Base-by-base conservation (phyloP, 2,329 filamentous ascomycete genomes). In the Pestalotiopsis sp. region DNA sequence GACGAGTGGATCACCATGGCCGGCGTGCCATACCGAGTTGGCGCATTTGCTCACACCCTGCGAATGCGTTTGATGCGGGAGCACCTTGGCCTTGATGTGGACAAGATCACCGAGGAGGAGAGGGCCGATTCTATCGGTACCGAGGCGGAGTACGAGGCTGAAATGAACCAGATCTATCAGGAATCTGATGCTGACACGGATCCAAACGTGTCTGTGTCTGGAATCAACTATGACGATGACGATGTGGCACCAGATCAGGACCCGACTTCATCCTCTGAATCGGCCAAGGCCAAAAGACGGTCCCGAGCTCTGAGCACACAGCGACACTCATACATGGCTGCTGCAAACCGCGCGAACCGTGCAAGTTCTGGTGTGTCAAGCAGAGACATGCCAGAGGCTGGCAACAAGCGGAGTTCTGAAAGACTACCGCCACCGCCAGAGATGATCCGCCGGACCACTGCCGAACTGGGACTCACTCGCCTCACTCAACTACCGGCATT, bases 41-140 rank as follows among this genome's bases (percentile, higher is more conserved):
- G 94, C 58, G 90, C 93, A 31, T 99, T 98, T 80, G 93, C 96
- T 5, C 95, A 98, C 78, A 96, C 94, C 0, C 87, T 99, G 66
- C 93, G 96, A 38, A 91, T 98, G 84, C 92, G 96, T 31, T 85
- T 98, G 63, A 98, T 98, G 96, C 89, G 95, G 71, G 96, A 99
- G 80, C 96, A 99, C 82, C 85, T 99, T 38, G 96, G 96, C n/a
- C 84, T 98, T 52, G 95, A 98, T 76, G 94, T 97, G 4, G 96
- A 99, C 78, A 93, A 93, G 75, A 91, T 98, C 69, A 89, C 93
- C 76, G 93, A 96, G 76, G 90, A 95, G 70, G 91, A 94, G 73
- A 87, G 91, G 65, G 86, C 89, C 73, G 88, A 89, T 6, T 61
- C 45, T n/a, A 38, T 49, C 20, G 66, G 59, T 25, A 66, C 61